These are phyloP conservation scores for Plasmodium fragile DNA, from an alignment of 169 alveolate species.

Conservation along the genomic window DNA sequence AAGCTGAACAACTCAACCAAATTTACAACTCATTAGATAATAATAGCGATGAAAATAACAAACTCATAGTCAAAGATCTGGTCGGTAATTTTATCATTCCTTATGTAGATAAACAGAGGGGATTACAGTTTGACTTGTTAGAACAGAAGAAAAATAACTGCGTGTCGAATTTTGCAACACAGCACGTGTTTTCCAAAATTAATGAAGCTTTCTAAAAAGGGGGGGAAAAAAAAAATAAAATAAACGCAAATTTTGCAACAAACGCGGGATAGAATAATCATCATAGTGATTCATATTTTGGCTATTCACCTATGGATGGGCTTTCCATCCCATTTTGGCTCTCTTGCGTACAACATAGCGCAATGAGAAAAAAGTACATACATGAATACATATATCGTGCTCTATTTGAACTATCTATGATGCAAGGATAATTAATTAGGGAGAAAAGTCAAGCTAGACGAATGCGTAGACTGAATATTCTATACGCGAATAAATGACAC, in stretches of 20 bases:
- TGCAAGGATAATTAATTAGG: neutral
- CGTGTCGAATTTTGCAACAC: slow-evolving; percentile 72
- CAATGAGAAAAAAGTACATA: neutral
- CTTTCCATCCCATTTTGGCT: neutral
- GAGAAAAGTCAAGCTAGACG: neutral
- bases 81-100: slow-evolving; percentile 75
- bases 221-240: neutral
- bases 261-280: neutral
- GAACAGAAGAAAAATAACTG: slow-evolving; percentile 67
- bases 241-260: neutral
- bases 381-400: neutral
- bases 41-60: slow-evolving; percentile 49
- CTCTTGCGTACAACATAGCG: neutral
- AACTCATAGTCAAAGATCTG: slow-evolving; percentile 65
- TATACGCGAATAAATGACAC: neutral
- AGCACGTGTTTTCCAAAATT: slow-evolving; percentile 64
- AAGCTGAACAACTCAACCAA: slow-evolving; percentile 74
- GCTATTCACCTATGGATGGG: neutral
- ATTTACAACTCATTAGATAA: slow-evolving; percentile 64
- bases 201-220: slow-evolving; percentile 32
- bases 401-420: neutral
- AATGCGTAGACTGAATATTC: neutral
- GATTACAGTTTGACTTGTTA: slow-evolving; percentile 45
- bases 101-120: slow-evolving; percentile 76
- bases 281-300: neutral